Conservation (phyloP, 2,329 filamentous ascomycete genomes). For the Beauveria sp. region DNA sequence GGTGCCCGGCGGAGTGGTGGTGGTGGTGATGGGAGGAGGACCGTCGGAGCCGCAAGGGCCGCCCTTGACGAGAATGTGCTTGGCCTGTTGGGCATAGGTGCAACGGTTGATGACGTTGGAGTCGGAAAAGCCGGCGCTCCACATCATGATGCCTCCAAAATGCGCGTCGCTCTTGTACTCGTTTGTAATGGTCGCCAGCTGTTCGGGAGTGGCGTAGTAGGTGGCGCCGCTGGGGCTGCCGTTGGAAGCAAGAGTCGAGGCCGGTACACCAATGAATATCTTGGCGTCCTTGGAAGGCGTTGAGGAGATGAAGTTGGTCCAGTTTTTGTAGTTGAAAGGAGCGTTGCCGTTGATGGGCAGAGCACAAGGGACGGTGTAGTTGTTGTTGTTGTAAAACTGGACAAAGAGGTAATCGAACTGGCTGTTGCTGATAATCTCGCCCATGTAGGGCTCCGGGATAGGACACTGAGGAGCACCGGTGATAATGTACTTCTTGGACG, state of each 20-base stretch:
- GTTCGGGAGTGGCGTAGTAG: conserved; percentile 27
- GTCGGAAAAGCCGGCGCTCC: conserved; percentile 34
- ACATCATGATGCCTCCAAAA: conserved; percentile 34
- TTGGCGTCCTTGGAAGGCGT: conserved; percentile 20
- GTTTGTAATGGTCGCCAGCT: conserved; percentile 23
- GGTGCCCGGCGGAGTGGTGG: neutral
- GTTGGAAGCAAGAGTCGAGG: conserved; percentile 26
- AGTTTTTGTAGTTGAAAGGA: conserved; percentile 19
- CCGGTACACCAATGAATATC: conserved; percentile 24
- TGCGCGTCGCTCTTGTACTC: conserved; percentile 21
- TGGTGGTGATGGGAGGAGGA: conserved; percentile 3
- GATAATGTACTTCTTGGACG: conserved; percentile 31
- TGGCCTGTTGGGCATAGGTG: conserved; percentile 33
- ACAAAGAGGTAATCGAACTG: conserved; percentile 36
- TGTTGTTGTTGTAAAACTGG: conserved; percentile 41
- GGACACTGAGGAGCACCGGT: conserved; percentile 40
- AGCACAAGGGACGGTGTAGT: conserved; percentile 24
- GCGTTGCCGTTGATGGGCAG: conserved; percentile 14
- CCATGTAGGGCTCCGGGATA: conserved; percentile 30
- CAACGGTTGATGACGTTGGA: conserved; percentile 25
- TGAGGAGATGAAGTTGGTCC: conserved; percentile 19
- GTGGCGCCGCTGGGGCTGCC: conserved; percentile 23
- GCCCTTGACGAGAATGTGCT: conserved; percentile 24
- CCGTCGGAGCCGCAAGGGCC: conserved; percentile 9
- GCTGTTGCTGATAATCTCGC: conserved; percentile 29